phyloP scores from a whole-genome alignment of 331 rosid genomes.

The Quercus phellos region DNA sequence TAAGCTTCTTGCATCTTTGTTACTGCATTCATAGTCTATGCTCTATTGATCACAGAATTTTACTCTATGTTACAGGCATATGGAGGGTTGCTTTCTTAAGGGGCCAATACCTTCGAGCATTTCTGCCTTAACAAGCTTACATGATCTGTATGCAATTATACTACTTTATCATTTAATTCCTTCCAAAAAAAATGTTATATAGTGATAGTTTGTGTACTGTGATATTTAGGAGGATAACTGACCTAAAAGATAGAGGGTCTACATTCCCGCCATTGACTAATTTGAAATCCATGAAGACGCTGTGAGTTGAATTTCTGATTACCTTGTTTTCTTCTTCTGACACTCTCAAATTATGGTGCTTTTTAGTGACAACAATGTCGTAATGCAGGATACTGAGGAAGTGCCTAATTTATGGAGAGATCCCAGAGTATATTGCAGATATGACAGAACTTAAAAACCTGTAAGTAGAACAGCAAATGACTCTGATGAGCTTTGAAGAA shows the following conservation, averaged over 20 bases:
- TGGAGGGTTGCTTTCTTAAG: slow-evolving; percentile 69
- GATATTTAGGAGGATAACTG: slow-evolving; percentile 78
- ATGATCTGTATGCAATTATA: slow-evolving; percentile 60
- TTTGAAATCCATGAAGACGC: slow-evolving; percentile 55
- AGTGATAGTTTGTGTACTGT: slow-evolving; percentile 22
- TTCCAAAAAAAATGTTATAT: slow-evolving; percentile 16
- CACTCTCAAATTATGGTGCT: slow-evolving; percentile 6
- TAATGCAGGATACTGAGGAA: slow-evolving; percentile 26
- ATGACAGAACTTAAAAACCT: slow-evolving; percentile 39
- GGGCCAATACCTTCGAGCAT: slow-evolving; percentile 87
- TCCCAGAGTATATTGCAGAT: slow-evolving; percentile 35
- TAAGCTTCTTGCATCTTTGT: slow-evolving; percentile 39
- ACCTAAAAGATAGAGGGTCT: slow-evolving; percentile 51
- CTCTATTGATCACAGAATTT: slow-evolving; percentile 1
- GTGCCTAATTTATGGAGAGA: slow-evolving; percentile 35
- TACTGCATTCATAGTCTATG: slow-evolving; percentile 4
- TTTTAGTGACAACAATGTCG: not conserved
- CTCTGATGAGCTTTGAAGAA: slow-evolving; percentile 1
- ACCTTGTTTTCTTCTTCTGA: slow-evolving; percentile 8
- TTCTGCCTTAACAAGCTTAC: slow-evolving; percentile 54
- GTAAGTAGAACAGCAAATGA: slow-evolving; percentile 45
- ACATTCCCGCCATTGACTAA: slow-evolving; percentile 58
- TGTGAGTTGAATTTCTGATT: slow-evolving; percentile 57
- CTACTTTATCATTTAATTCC: slow-evolving; percentile 10
- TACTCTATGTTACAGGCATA: slow-evolving; percentile 49